Percentiles rank a stretch among this genome's conserved stretches.
Evolutionary conservation across 768 basidiomycete genomes (phyloP).

Genomic region (Mycena latifolia): DNA sequence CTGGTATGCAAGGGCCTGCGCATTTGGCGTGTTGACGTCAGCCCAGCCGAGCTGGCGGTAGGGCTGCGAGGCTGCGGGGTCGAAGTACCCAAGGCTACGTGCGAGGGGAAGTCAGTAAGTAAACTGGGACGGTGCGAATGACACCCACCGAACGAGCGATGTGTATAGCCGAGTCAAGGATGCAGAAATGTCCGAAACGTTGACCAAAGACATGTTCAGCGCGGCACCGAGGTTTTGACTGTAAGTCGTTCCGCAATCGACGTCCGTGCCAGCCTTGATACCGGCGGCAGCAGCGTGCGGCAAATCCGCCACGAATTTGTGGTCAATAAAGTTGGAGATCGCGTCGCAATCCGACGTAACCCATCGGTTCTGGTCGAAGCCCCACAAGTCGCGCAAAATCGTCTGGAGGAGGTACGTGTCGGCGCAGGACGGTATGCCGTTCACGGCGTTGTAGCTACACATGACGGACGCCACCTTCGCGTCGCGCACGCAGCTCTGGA

Average conservation of each 20-base stretch:
- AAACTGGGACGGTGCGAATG: not conserved
- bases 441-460: slow-evolving; percentile 75
- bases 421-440: slow-evolving; percentile 69
- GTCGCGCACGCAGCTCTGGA: slow-evolving; percentile 72
- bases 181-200: slow-evolving; percentile 55
- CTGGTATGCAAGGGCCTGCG: slow-evolving; percentile 62
- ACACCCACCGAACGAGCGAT: slow-evolving; percentile 63
- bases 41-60: slow-evolving; percentile 63
- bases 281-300: slow-evolving; percentile 63
- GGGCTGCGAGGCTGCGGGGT: slow-evolving; percentile 61
- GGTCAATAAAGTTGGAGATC: slow-evolving; percentile 60
- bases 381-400: slow-evolving; percentile 64
- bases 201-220: slow-evolving; percentile 60
- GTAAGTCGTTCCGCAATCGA: slow-evolving; percentile 68
- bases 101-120: slow-evolving; percentile 8
- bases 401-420: slow-evolving; percentile 64
- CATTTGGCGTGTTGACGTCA: slow-evolving; percentile 59
- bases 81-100: slow-evolving; percentile 69
- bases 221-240: slow-evolving; percentile 58
- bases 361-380: slow-evolving; percentile 65
- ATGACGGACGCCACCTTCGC: slow-evolving; percentile 71
- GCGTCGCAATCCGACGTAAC: slow-evolving; percentile 71
- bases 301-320: slow-evolving; percentile 59
- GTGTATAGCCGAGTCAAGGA: slow-evolving; percentile 63
- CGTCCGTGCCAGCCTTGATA: slow-evolving; percentile 65